Base-by-base conservation (phyloP, 2,329 filamentous ascomycete species). In the Metarhizium sp. region DNA sequence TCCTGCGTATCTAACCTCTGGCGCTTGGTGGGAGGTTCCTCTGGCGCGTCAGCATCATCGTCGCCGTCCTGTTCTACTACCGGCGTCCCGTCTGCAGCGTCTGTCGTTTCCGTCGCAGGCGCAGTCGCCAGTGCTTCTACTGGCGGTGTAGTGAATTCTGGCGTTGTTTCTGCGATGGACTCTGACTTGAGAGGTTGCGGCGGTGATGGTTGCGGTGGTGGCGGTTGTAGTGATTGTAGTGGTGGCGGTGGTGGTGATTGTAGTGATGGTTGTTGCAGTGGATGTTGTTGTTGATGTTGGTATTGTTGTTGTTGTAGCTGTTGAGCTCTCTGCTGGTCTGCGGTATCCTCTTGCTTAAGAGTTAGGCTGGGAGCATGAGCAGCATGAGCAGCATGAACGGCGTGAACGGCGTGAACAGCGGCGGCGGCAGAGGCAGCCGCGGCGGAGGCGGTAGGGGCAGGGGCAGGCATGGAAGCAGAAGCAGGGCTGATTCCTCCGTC, bases 1-100 rank as follows among this genome's bases (percentile, higher is more conserved):
- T 62, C 64, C 4, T 67, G 65, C 4, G 56, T 40, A 13, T 71
- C 69, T 5, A 77, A 58, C 36, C 72, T 68, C 43, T 64, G 71
- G 10, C 75, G 70, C 59, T 78, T 79, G 4, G 69, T 63, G 5
- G 63, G 62, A 16, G 70, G 74, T 52, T 72, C 68, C 4, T 73
- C 67, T 6, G 54, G 51, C 8, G 62, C 67, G n/a, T 61, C 32
- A 8, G 32, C 32, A 11, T 34, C 32, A 34, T 4, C 59, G 18
- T 38, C 53, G n/a, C 38, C 54, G 25, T 59, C 55, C 42, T 43
- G 55, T 16, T 58, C 55, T 5, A 53, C 36, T 6, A 53, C 36
- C 20, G 55, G 52, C 2, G 50, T 34, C 40, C 50, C 53, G 3
- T 20, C 45, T 4, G 18, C 18, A 11, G 36, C 47, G 4, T 51